Base-by-base conservation (phyloP, 768 basidiomycete genomes). In the Lentinus brumalis region DNA sequence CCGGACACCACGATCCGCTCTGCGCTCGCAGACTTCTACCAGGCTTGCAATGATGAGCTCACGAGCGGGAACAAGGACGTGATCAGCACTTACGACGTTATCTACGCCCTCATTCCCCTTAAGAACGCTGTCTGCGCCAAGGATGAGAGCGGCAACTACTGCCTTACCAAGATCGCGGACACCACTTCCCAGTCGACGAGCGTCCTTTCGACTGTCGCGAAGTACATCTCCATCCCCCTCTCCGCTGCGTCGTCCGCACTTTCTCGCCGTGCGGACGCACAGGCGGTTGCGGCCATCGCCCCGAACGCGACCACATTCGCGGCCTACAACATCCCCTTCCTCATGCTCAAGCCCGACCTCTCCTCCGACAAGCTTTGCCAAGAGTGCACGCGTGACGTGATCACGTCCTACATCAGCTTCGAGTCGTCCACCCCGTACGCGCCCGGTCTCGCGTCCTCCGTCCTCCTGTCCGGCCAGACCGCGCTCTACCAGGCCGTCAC, bases 321-420 rank as follows among this genome's bases (percentile, higher is more conserved):
- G 47, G 65, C 76, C 49, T 82, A 82, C 70, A 92, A 89, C 79
- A 74, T 97, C 56, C 78, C 85, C 39, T 97, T 92, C 89, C 79
- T 98, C 65, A 86, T 91, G 86, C 81, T 91, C 70, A 71, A 80
- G 31, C 78, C 89, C 47, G 62, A 67, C 61, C 75, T 83, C 70
- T 40, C 81, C 30, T 73, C 78, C n/a, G 66, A 73, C 30, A 54
- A 74, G 26, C 87, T 97, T 46, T 98, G 96, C 86, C 86, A 81
- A 2, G 66, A 86, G 14, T 98, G 96, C 86, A 86, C 92, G 12
- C 85, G 89, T 71, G 82, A 82, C 63, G 77, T 95, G 70, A 71
- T 98, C 65, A 83, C 85, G 2, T 66, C 86, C 9, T 99, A 92
- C 82, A 86, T 92, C 74, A 74, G 77, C 58, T 96, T 84, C 74